Evolutionary conservation across 306 rosid species (phyloP).

Genomic region (Luffa aegyptiaca): DNA sequence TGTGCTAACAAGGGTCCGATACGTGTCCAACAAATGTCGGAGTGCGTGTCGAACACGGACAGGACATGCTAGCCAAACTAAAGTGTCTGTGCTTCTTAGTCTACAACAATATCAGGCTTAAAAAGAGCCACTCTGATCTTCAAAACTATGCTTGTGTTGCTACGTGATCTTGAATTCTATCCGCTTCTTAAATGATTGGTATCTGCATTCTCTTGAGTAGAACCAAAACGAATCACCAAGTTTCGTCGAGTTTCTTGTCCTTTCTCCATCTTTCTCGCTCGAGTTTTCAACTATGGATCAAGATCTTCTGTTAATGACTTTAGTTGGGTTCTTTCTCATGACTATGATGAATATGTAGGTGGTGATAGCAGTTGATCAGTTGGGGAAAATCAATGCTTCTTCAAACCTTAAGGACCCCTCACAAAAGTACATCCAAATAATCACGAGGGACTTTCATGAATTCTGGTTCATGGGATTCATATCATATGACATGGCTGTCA

Average conservation of each 20-base stretch:
- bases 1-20: no score
- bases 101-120: no score
- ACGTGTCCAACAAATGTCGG: no score
- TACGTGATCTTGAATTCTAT: not conserved
- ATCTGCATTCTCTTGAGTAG: not conserved
- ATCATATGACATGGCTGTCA: slow-evolving; percentile 57
- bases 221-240: not conserved
- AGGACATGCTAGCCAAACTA: no score
- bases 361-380: slow-evolving; percentile 36
- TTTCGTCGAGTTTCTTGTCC: not conserved
- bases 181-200: not conserved
- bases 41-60: no score
- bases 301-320: not conserved
- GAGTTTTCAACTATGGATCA: not conserved
- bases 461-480: slow-evolving; percentile 70
- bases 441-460: slow-evolving; percentile 55
- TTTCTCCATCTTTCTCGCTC: not conserved
- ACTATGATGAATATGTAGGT: slow-evolving; percentile 28
- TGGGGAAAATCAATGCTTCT: slow-evolving; percentile 37
- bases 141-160: not conserved
- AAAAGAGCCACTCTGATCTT: not conserved
- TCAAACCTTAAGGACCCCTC: slow-evolving; percentile 40
- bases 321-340: slow-evolving; percentile 2
- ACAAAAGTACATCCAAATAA: slow-evolving; percentile 37
- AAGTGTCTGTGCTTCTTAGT: no score